Conservation (phyloP, 2,329 filamentous ascomycete species). For the Alternaria gaisen region DNA sequence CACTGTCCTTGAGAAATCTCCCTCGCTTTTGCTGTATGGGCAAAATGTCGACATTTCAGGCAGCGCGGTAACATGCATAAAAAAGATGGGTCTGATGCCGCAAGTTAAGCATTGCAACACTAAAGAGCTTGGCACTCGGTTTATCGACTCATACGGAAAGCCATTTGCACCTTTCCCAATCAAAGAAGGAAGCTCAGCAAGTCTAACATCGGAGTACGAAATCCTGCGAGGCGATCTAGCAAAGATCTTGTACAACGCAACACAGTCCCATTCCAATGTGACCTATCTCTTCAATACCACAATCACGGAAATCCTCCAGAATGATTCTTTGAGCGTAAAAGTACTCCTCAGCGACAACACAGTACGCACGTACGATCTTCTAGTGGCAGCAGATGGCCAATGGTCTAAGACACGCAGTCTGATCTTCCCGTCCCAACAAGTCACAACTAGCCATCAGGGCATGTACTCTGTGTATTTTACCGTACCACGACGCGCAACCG, state of each 20-base stretch:
- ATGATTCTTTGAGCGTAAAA: background rate
- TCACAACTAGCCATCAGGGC: conserved; percentile 55
- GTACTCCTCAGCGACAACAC: conserved; percentile 49
- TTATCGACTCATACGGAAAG: background rate
- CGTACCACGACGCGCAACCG: background rate
- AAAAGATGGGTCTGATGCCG: background rate
- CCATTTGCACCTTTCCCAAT: conserved; percentile 39
- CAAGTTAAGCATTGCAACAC: background rate
- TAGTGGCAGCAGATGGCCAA: conserved; percentile 66
- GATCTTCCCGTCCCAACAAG: conserved; percentile 34
- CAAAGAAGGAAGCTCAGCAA: background rate
- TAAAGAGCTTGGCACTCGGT: background rate
- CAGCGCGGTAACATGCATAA: background rate
- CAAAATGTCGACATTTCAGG: background rate
- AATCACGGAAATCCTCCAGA: background rate
- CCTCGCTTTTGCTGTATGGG: background rate
- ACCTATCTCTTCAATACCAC: background rate
- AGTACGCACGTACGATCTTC: conserved; percentile 58
- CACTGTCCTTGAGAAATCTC: background rate
- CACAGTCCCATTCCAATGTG: background rate
- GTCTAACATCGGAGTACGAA: background rate
- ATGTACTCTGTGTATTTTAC: background rate
- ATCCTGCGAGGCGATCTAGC: background rate
- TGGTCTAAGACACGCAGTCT: conserved; percentile 56
- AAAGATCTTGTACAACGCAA: background rate